A percentile compares a stretch with the other conserved stretches of the same genome.
phyloP scores from a whole-genome alignment of 805 yeast genomes.

The Babjeviella inositovora region DNA sequence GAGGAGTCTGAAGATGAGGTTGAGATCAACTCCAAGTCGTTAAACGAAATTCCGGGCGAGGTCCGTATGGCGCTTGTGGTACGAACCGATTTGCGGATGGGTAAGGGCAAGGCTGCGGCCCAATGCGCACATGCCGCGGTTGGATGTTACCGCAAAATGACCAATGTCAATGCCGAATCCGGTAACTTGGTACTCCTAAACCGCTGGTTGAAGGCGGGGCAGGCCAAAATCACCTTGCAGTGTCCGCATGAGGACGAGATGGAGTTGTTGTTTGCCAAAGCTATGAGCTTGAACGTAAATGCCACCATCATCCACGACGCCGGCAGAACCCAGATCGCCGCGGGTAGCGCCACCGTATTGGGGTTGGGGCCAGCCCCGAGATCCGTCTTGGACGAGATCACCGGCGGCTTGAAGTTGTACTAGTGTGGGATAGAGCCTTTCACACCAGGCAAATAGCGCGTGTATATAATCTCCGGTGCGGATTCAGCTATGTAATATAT shows the following conservation, averaged over 20 bases:
- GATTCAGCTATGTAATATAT: no score
- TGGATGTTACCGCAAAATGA: conserved; percentile 60
- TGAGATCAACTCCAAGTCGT: conserved; percentile 40
- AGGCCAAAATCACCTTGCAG: conserved; percentile 85
- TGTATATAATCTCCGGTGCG: no score
- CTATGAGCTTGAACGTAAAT: conserved; percentile 65
- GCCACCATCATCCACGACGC: conserved; percentile 85
- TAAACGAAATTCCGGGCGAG: conserved; percentile 63
- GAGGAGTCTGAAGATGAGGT: conserved; percentile 31
- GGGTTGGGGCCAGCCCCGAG: conserved; percentile 97
- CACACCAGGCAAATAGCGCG: no score
- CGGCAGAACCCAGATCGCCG: conserved; percentile 91
- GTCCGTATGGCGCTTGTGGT: conserved; percentile 79
- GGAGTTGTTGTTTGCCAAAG: conserved; percentile 66
- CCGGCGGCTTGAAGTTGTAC: conserved; percentile 64
- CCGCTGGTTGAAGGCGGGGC: conserved; percentile 77
- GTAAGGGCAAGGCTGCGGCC: conserved; percentile 92
- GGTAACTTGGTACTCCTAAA: conserved; percentile 47
- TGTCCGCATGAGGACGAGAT: conserved; percentile 52
- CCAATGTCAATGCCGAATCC: conserved; percentile 27
- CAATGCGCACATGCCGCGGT: conserved; percentile 98
- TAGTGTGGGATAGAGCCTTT: no score
- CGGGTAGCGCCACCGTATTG: conserved; percentile 91
- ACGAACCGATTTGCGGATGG: conserved; percentile 81
- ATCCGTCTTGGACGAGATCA: conserved; percentile 59